Evolutionary conservation across 352 stramenopile genomes (phyloP).

Genomic region (Albugo candida): DNA sequence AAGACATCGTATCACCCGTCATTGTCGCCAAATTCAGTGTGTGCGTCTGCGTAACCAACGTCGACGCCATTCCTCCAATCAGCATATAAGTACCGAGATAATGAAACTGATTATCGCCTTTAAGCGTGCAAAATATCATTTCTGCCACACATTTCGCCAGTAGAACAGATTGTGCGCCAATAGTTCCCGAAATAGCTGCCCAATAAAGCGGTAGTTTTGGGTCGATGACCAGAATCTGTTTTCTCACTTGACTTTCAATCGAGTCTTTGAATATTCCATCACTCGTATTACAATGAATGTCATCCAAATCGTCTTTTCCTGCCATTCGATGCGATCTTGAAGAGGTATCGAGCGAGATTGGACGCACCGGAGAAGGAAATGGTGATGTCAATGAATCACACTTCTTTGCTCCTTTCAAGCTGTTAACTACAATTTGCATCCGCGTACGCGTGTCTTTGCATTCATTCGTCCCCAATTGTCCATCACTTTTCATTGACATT

Average conservation of each 20-base stretch:
- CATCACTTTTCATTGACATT: constrained; percentile 5
- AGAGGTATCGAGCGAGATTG: constrained; percentile 29
- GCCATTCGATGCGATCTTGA: constrained; percentile 20
- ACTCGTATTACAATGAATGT: constrained; percentile 22
- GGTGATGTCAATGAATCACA: constrained; percentile 48
- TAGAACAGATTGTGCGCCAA: constrained; percentile 66
- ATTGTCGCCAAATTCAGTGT: constrained; percentile 75
- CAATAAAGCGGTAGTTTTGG: constrained; percentile 74
- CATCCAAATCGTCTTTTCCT: constrained; percentile 33
- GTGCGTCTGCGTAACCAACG: constrained; percentile 68
- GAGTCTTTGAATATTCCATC: constrained; percentile 20
- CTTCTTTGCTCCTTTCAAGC: too few species aligned
- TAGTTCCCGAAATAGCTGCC: constrained; percentile 66
- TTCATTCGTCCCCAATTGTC: constrained; percentile 9
- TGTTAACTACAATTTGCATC: too few species aligned
- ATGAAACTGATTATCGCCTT: constrained; percentile 68
- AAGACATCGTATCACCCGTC: constrained; percentile 68
- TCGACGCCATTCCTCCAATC: constrained; percentile 45
- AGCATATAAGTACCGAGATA: constrained; percentile 75
- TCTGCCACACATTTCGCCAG: constrained; percentile 72
- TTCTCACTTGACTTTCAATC: constrained; percentile 42
- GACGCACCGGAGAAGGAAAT: constrained; percentile 31
- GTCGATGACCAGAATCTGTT: constrained; percentile 71
- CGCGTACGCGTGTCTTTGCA: constrained; percentile 12
- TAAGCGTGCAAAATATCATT: constrained; percentile 64